Evolutionary conservation across 768 basidiomycete genomes (phyloP).

Genomic region (Amanita inopinata): DNA sequence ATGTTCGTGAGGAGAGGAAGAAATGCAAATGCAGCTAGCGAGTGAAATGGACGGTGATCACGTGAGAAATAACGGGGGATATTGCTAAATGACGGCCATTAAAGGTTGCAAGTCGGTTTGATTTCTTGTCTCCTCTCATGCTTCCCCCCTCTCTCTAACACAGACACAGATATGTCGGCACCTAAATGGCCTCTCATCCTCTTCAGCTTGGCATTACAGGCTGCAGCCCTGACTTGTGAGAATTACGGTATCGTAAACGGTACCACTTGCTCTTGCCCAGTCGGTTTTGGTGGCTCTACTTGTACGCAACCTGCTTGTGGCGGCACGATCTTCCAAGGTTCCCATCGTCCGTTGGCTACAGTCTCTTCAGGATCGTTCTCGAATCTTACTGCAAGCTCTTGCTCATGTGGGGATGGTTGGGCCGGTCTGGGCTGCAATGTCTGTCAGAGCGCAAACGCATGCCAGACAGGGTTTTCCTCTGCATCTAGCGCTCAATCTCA

Average conservation of each 20-base stretch:
- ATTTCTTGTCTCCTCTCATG: background rate
- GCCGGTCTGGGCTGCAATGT: conserved; percentile 73
- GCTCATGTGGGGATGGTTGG: conserved; percentile 71
- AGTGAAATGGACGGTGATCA: background rate
- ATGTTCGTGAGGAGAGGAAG: conserved; percentile 16
- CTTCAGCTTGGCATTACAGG: conserved; percentile 17
- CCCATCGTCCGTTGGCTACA: conserved; percentile 41
- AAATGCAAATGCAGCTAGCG: background rate
- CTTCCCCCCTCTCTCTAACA: background rate
- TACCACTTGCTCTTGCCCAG: conserved; percentile 64
- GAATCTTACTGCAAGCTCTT: conserved; percentile 60
- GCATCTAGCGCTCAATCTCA: conserved; percentile 24
- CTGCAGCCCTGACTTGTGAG: conserved; percentile 42
- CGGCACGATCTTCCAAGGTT: conserved; percentile 71
- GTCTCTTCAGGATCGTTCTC: conserved; percentile 34
- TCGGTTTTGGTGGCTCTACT: conserved; percentile 66
- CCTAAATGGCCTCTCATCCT: conserved; percentile 10
- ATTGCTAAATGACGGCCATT: background rate
- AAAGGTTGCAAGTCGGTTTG: too few relatives aligned
- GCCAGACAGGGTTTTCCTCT: conserved; percentile 51
- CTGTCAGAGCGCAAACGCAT: conserved; percentile 57
- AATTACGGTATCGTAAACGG: conserved; percentile 58
- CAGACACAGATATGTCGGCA: too few relatives aligned
- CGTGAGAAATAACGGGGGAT: background rate
- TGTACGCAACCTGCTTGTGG: conserved; percentile 71